Conservation (phyloP, 495 filamentous ascomycete genomes). For the Penicillium samsonianum region DNA sequence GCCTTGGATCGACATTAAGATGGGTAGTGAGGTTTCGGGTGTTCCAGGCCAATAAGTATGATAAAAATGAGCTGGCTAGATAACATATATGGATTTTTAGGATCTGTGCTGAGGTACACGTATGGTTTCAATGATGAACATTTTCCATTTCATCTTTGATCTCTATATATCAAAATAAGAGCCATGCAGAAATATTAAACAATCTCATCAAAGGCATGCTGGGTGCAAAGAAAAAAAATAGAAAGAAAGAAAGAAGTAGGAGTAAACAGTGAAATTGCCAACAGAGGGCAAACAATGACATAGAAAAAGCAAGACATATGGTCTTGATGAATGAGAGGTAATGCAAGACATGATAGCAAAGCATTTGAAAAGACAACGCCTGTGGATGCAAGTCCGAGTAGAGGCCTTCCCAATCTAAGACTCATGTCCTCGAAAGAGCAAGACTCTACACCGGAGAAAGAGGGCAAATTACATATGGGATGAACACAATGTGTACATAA, state of each 20-base stretch:
- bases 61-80: neutral
- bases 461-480: constrained; percentile 25
- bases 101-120: neutral
- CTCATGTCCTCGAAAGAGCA: neutral
- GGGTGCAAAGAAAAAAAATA: neutral
- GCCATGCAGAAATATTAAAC: constrained; percentile 1
- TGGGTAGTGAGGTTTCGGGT: neutral
- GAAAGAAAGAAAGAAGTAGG: neutral
- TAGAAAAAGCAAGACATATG: neutral
- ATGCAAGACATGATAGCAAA: constrained; percentile 3
- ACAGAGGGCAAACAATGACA: neutral
- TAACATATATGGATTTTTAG: neutral
- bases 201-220: neutral
- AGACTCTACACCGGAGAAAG: neutral
- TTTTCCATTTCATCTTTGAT: neutral
- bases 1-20: neutral
- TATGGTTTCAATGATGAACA: neutral
- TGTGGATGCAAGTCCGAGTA: constrained; percentile 5
- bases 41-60: neutral
- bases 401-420: neutral
- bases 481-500: constrained; percentile 27
- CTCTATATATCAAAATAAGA: neutral
- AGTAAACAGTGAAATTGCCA: neutral
- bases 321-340: neutral
- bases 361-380: constrained; percentile 8